Evolutionary conservation across 1,139 yeast species (phyloP).

Genomic region (Nakaseomyces uthaithaninus): DNA sequence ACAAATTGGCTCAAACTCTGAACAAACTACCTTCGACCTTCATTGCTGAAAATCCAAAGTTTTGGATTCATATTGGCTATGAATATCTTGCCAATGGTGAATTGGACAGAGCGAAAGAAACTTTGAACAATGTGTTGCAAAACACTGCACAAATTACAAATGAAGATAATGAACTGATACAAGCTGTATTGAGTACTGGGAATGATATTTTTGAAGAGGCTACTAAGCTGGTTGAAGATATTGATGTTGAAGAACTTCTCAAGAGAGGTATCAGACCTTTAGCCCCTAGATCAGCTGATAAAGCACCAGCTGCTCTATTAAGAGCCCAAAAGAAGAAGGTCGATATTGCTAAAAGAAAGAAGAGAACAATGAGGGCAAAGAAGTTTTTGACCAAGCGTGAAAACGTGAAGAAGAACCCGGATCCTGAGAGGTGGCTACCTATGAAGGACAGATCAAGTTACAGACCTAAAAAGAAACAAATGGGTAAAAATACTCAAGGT

Average conservation of each 20-base stretch:
- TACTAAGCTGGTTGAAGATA: slow-evolving; percentile 36
- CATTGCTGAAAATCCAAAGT: slow-evolving; percentile 15
- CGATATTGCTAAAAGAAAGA: slow-evolving; percentile 33
- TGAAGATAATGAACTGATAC: slow-evolving; percentile 14
- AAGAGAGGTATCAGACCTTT: slow-evolving; percentile 36
- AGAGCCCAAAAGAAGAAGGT: slow-evolving; percentile 23
- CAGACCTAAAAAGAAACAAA: slow-evolving; percentile 60
- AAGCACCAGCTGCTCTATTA: slow-evolving; percentile 16
- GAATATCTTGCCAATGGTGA: slow-evolving; percentile 35
- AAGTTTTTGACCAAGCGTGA: slow-evolving; percentile 40
- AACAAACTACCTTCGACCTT: background rate
- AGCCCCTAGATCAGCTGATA: slow-evolving; percentile 12
- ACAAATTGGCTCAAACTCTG: slow-evolving; percentile 16
- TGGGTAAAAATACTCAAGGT: slow-evolving; percentile 51
- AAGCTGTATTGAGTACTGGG: slow-evolving; percentile 14
- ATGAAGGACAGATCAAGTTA: slow-evolving; percentile 75
- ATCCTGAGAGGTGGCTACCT: slow-evolving; percentile 87
- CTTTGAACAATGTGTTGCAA: slow-evolving; percentile 12
- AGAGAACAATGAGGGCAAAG: slow-evolving; percentile 35
- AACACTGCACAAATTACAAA: background rate
- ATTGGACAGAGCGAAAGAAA: slow-evolving; percentile 29
- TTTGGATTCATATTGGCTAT: slow-evolving; percentile 43
- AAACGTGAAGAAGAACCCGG: slow-evolving; percentile 34
- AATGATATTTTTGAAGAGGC: slow-evolving; percentile 15
- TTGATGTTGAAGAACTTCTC: slow-evolving; percentile 38